Evolutionary conservation across 1,284 basidiomycete species (phyloP), one percentile per base, ranked within the genome.

Genomic region (Sanguinoderma infundibulare): DNA sequence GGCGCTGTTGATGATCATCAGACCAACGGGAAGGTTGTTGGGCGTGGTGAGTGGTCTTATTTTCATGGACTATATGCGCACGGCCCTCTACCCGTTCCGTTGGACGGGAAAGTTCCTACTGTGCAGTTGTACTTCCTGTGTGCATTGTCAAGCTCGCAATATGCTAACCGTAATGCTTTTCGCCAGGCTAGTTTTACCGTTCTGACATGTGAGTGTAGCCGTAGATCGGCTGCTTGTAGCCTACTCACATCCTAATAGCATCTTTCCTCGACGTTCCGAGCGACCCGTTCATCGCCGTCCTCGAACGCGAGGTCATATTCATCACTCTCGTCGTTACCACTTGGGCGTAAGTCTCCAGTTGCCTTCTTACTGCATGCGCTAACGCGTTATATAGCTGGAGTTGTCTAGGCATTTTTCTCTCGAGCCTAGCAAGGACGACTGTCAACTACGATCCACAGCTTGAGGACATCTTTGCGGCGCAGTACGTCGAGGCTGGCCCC

Each of bases 241-340:
- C 42, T 15, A 15, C 30, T 46, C 44, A 49, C 5, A 53, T 8
- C 0, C 5, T 3, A 35, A 4, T 61, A 90, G 89, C 83, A 1
- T 78, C 85, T 0, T 84, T 91, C 65, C 71, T 94, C 10, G 87
- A 87, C 14, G 89, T 91, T 0, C 89, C 91, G 0, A 78, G 73
- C 42, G 87, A 89, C 53, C 89, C 90, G 0, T 87, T 92, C 62
- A 78, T 89, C 12, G 79, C 82, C 3, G 85, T 90, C 2, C 70
- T 92, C 22, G 91, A 94, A 69, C 84, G 89, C 6, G 91, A 93
- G 67, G 62, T 85, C 15, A 77, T 85, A n/a, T 84, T 89, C 30
- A 67, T 91, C 3, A 51, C 81, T 0, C 84, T 87, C 36, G 81
- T 82, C 0, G 68, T 77, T 8, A 30, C 77, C 8, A 79, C 81